Conservation (phyloP, 352 stramenopile genomes). For the Phytophthora ramorum region DNA sequence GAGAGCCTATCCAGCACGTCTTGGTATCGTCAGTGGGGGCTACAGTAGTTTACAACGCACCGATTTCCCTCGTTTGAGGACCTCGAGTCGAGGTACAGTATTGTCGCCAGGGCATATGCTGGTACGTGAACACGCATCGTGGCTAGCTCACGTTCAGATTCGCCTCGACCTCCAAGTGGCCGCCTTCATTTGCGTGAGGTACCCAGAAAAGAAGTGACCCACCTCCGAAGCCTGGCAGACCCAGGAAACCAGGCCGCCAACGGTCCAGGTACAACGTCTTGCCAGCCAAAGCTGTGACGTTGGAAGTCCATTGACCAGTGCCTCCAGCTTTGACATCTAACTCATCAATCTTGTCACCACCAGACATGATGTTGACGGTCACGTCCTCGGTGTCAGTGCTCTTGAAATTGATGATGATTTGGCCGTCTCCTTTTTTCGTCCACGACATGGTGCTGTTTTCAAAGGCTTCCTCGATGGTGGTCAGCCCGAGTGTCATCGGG, state of each 20-base stretch:
- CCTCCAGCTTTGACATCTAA: background rate
- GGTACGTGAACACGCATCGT: no score
- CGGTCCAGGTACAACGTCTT: background rate
- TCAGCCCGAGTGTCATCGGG: conserved; percentile 49
- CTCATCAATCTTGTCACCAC: background rate
- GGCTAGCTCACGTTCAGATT: background rate
- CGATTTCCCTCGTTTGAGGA: no score
- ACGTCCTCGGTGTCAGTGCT: background rate
- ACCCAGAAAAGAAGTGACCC: background rate
- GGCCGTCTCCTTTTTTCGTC: conserved; percentile 26
- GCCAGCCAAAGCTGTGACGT: background rate
- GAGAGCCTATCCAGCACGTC: no score
- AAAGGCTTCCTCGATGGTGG: conserved; percentile 50
- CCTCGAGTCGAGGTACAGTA: background rate
- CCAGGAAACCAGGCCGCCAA: no score
- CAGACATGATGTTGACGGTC: background rate
- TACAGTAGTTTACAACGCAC: no score
- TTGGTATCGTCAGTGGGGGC: no score
- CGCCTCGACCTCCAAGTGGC: background rate
- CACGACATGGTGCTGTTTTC: conserved; percentile 45
- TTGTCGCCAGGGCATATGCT: no score
- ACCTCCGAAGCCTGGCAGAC: no score
- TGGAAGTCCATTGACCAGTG: background rate
- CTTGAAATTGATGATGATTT: background rate
- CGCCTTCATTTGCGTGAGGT: background rate